These are phyloP conservation scores for Beauveria bassiana DNA, from an alignment of 2,329 filamentous ascomycete species.

Conservation along the genomic window DNA sequence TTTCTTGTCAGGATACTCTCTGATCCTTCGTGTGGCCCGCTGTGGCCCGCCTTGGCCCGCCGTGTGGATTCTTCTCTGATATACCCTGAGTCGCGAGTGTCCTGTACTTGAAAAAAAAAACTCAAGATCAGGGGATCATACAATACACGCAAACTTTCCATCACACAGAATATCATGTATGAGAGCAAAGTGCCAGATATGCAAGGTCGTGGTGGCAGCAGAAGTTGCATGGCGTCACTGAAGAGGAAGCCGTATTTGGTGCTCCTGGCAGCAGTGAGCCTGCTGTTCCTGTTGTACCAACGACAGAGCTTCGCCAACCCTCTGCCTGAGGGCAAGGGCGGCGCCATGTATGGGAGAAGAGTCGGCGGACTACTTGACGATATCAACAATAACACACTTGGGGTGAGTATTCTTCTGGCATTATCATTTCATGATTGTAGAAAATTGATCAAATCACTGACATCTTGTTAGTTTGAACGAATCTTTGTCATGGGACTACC, in stretches of 20 bases:
- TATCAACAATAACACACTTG: conserved; percentile 9
- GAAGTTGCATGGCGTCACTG: neutral
- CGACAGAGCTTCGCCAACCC: neutral
- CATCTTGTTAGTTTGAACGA: conserved; percentile 11
- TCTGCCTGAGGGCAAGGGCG: neutral
- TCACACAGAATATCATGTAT: neutral
- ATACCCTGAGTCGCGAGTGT: no score
- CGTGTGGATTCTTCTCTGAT: no score
- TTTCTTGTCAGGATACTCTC: no score
- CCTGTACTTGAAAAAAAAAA: no score
- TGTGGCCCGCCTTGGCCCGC: no score
- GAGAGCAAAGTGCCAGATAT: neutral
- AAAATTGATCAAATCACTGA: neutral
- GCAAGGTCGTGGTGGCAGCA: neutral
- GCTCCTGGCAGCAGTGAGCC: neutral
- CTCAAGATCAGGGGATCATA: no score
- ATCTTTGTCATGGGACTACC: conserved; percentile 41
- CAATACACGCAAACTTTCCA: neutral
- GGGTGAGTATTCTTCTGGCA: neutral
- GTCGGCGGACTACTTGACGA: neutral
- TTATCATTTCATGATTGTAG: neutral
- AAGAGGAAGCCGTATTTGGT: neutral
- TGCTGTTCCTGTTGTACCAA: neutral
- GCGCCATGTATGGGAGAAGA: neutral
- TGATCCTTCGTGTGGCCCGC: no score